Percentiles rank a stretch among this genome's conserved stretches.
These are phyloP conservation scores for Fusarium coicis DNA, from an alignment of 2,329 filamentous ascomycete genomes.

Conservation along the genomic window DNA sequence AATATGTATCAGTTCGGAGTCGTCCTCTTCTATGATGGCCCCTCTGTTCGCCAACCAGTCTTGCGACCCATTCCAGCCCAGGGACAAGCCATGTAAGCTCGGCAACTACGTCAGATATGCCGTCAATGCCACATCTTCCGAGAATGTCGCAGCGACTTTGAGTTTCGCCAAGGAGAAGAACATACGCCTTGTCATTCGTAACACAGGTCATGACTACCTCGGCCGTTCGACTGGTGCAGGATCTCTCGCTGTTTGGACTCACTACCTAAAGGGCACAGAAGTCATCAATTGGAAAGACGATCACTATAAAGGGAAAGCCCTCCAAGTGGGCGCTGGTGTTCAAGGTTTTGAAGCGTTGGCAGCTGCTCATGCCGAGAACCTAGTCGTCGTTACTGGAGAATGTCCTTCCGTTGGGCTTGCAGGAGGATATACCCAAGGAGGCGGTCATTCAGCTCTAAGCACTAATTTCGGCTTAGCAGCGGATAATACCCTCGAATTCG, in stretches of 20 bases:
- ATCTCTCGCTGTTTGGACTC: slow-evolving; percentile 54
- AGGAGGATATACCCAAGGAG: slow-evolving; percentile 71
- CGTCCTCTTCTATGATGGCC: slow-evolving; percentile 47
- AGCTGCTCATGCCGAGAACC: slow-evolving; percentile 57
- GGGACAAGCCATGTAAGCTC: slow-evolving; percentile 51
- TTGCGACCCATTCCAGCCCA: slow-evolving; percentile 51
- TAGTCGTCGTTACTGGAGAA: slow-evolving; percentile 65
- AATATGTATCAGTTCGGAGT: slow-evolving; percentile 18
- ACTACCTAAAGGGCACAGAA: slow-evolving; percentile 54
- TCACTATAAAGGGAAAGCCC: slow-evolving; percentile 61
- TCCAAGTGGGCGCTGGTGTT: slow-evolving; percentile 66
- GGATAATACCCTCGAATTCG: slow-evolving; percentile 66
- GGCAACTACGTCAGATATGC: slow-evolving; percentile 57
- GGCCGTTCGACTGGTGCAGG: slow-evolving; percentile 68
- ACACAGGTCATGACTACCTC: slow-evolving; percentile 64
- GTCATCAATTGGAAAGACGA: slow-evolving; percentile 52
- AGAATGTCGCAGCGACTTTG: slow-evolving; percentile 47
- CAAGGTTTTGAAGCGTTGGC: slow-evolving; percentile 59
- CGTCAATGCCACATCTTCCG: slow-evolving; percentile 46
- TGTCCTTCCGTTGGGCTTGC: slow-evolving; percentile 65
- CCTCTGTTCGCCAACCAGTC: slow-evolving; percentile 52
- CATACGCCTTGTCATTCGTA: slow-evolving; percentile 60
- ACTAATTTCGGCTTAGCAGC: slow-evolving; percentile 66
- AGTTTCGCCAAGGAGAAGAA: slow-evolving; percentile 49
- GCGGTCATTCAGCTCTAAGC: slow-evolving; percentile 62